Conservation (phyloP, 306 rosid genomes). For the Dryas drummondii region DNA sequence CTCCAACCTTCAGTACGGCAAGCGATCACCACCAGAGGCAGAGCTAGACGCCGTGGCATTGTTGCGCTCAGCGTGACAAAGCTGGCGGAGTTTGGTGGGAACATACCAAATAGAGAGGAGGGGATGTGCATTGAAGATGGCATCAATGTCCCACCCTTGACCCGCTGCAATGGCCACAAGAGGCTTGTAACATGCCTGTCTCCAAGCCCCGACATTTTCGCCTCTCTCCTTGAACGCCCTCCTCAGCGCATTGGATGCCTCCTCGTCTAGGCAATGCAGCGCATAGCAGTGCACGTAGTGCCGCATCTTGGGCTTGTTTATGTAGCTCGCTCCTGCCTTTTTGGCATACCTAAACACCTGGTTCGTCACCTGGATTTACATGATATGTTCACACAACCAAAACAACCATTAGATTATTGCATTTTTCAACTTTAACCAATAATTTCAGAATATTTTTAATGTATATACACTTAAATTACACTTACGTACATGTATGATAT, state of each 20-base stretch:
- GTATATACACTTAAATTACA: too few species aligned
- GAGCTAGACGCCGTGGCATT: conserved; percentile 56
- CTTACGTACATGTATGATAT: too few species aligned
- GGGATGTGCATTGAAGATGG: conserved; percentile 81
- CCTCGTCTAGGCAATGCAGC: conserved; percentile 79
- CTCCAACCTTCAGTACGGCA: conserved; percentile 36
- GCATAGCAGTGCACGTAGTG: conserved; percentile 98
- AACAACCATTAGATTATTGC: too few species aligned
- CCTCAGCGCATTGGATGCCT: conserved; percentile 64
- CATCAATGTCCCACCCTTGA: conserved; percentile 92
- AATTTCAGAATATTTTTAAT: too few species aligned
- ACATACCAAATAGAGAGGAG: conserved; percentile 88
- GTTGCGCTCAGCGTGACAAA: conserved; percentile 80
- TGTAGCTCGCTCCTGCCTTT: conserved; percentile 89
- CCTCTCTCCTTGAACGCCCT: conserved; percentile 73
- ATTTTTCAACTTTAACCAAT: too few species aligned
- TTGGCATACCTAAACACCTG: conserved; percentile 86
- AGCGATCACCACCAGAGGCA: conserved; percentile 36
- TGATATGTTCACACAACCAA: not conserved
- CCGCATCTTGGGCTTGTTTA: conserved; percentile 97
- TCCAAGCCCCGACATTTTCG: conserved; percentile 87
- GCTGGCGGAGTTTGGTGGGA: conserved; percentile 92
- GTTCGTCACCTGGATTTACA: conserved; percentile 63
- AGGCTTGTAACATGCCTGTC: conserved; percentile 83
- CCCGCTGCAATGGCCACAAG: conserved; percentile 73